Base-by-base conservation (phyloP, 352 stramenopile genomes). In the Phytophthora citricola region DNA sequence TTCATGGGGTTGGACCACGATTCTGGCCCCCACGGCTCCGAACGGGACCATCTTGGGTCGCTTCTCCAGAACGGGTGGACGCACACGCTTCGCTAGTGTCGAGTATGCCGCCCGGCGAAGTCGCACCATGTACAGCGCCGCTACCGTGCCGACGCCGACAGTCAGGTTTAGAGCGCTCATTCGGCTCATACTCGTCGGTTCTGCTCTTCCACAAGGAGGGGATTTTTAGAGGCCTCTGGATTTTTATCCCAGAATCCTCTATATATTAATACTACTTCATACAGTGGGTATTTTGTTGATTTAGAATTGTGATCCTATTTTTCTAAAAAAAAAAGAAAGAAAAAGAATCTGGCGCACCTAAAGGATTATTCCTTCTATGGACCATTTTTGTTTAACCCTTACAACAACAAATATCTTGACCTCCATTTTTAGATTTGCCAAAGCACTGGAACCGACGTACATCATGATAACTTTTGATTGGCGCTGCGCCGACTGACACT, bases 1-100 rank as follows among this genome's bases (percentile, higher is more conserved):
- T 96, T 89, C 73, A 99, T 95, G 31, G 97, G 58, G 85, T 85
- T 52, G 83, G 63, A 0, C 90, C 90, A 38, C 90, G 87, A 69
- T 95, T 96, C 66, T 95, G 81, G 29, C 80, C 81, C 1, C 63
- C n/a, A 94, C 81, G 12, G 79, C 85, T 24, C 89, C 89, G 60
- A 96, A 94, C 6, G 85, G 84, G 43, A 95, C 87, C 81, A 92
- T 95, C 71, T 92, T 82, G 38, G 83, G 73, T 0, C 78, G 75
- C 71, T 92, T 93, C 52, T 84, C 71, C 8, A 93, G 74, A 58
- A 89, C 76, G 0, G 87, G 87, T 12, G 87, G 85, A 11, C 51
- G 69, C 34, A 81, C 50, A 52, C 67, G 71, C 41, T 76, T 58
- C 10, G 76, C 66, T 26, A 90, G 43, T 32, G 63, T 79, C 43